Base-by-base conservation (phyloP, 139 green algal genomes). In the Bryopsis sp. region DNA sequence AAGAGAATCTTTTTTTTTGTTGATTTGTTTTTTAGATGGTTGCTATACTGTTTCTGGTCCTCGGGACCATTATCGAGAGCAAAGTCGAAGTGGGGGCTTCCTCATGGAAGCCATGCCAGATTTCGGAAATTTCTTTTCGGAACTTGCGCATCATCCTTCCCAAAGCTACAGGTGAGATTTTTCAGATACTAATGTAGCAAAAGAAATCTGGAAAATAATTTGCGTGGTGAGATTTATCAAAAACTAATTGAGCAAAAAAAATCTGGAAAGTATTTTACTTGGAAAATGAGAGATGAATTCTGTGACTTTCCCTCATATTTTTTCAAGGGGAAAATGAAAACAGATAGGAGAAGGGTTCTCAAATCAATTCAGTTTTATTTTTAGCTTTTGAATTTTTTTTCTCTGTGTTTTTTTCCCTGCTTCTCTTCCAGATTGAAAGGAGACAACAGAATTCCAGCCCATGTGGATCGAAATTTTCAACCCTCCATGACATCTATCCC, bases 71-170 rank as follows among this genome's bases (percentile, higher is more conserved):
- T 8, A 36, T 33, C 7, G 15, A 5, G 50, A 61, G 22, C 50
- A 61, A 29, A 36, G 50, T 29, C 50, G 50, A 61, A 7, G 43
- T 15, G 15, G 11, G 31, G 50, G 50, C 31, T 61, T 24, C n/a
- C 7, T 5, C 15, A 26, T 61, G 50, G 50, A 61, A 26, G 33
- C 6, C n/a, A 29, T 29, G 7, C 50, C 50, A 8, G 8, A 61
- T 36, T 61, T 61, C 33, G 22, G 33, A 5, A 61, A 61, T 61
- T 61, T 34, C 22, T 61, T 61, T 26, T 61, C 50, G 11, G 50
- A 61, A 29, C 50, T 61, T 11, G 8, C 22, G 22, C 7, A 61
- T 29, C 50, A 61, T 61, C 50, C 50, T 19, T 19, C 50, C 15
- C 22, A 19, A 8, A 19, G 8, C 15, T 29, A 24, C n/a, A 61